Evolutionary conservation across 2,329 filamentous ascomycete genomes (phyloP).

Genomic region (Trichoderma harzianum): DNA sequence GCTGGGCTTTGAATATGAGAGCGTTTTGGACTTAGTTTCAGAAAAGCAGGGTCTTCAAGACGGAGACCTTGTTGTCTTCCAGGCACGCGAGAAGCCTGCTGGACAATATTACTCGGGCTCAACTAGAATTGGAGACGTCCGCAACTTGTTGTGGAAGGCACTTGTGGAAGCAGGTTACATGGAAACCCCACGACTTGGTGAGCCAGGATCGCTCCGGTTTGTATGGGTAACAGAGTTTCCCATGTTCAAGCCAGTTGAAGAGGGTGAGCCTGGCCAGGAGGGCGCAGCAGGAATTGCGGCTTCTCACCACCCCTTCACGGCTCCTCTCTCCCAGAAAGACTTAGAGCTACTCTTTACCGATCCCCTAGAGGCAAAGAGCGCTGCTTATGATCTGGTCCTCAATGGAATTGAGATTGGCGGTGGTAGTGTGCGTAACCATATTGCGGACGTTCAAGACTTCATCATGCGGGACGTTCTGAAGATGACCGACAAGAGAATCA

Average conservation of each 20-base stretch:
- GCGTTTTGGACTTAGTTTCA: slow-evolving; percentile 39
- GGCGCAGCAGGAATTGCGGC: slow-evolving; percentile 76
- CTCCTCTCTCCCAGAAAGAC: slow-evolving; percentile 69
- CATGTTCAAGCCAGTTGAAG: slow-evolving; percentile 74
- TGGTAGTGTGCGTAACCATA: slow-evolving; percentile 88
- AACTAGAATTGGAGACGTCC: slow-evolving; percentile 66
- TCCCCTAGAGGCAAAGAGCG: slow-evolving; percentile 70
- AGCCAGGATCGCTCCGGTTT: slow-evolving; percentile 55
- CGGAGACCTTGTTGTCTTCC: slow-evolving; percentile 77
- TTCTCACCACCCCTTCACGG: slow-evolving; percentile 95
- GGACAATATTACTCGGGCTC: slow-evolving; percentile 61
- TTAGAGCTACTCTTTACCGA: slow-evolving; percentile 69
- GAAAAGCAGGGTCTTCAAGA: slow-evolving; percentile 44
- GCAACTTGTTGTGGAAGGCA: slow-evolving; percentile 64
- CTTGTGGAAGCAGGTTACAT: slow-evolving; percentile 64
- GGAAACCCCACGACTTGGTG: slow-evolving; percentile 35
- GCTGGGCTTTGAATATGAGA: slow-evolving; percentile 65
- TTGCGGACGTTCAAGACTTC: slow-evolving; percentile 76
- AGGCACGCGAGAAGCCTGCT: slow-evolving; percentile 65
- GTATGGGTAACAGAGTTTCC: slow-evolving; percentile 90
- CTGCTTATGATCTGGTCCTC: slow-evolving; percentile 93
- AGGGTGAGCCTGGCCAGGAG: slow-evolving; percentile 70
- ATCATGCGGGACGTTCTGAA: slow-evolving; percentile 80
- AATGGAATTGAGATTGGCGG: slow-evolving; percentile 95
- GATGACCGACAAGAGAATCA: slow-evolving; percentile 69